phyloP scores from a whole-genome alignment of 164 flowering plant genomes.

The Chimonanthus praecox region DNA sequence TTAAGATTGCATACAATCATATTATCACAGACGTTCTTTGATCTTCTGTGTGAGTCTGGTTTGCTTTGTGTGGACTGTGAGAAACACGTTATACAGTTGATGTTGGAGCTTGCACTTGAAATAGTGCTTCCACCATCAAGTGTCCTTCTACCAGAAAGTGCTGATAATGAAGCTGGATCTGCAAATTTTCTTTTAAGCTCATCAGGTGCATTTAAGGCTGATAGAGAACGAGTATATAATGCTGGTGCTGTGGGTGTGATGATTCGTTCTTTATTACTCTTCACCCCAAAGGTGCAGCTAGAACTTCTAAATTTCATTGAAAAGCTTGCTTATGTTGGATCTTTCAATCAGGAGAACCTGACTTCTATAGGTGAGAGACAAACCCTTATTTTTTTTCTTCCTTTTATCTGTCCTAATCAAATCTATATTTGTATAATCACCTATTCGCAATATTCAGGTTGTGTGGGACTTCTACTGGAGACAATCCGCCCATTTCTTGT shows the following conservation, averaged over 20 bases:
- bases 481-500: slow-evolving; percentile 73
- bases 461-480: slow-evolving; percentile 90
- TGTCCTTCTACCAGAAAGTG: slow-evolving; percentile 38
- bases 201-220: slow-evolving; percentile 53
- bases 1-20: slow-evolving; percentile 60
- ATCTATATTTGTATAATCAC: slow-evolving; percentile 4
- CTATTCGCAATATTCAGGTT: slow-evolving; percentile 49
- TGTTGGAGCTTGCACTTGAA: slow-evolving; percentile 94
- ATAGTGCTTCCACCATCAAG: slow-evolving; percentile 75
- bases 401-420: background rate
- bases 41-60: slow-evolving; percentile 88
- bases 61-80: slow-evolving; percentile 86
- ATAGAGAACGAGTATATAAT: slow-evolving; percentile 75
- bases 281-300: slow-evolving; percentile 92
- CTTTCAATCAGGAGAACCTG: slow-evolving; percentile 90
- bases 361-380: slow-evolving; percentile 78
- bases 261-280: slow-evolving; percentile 65
- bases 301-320: slow-evolving; percentile 73
- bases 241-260: slow-evolving; percentile 85
- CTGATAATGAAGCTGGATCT: slow-evolving; percentile 41
- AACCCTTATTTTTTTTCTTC: background rate
- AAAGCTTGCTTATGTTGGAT: slow-evolving; percentile 75
- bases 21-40: slow-evolving; percentile 79
- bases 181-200: slow-evolving; percentile 43
- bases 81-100: slow-evolving; percentile 79